Evolutionary conservation across 2,329 filamentous ascomycete species (phyloP).

Genomic region (Epichloe sp.): DNA sequence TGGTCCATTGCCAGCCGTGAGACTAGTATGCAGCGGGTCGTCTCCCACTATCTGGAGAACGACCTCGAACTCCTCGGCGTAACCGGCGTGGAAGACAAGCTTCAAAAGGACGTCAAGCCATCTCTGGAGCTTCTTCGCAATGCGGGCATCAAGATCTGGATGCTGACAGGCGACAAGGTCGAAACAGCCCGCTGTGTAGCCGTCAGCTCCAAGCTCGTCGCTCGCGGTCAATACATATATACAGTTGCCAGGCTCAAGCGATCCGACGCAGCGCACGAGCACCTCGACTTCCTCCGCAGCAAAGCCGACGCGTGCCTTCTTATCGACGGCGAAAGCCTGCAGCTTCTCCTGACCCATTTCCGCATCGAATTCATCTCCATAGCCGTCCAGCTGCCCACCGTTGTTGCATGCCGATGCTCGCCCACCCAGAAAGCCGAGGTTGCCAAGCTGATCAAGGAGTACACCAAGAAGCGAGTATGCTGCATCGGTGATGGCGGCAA

Average conservation of each 20-base stretch:
- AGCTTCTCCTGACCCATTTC: slow-evolving; percentile 72
- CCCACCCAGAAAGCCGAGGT: slow-evolving; percentile 95
- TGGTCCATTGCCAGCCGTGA: slow-evolving; percentile 72
- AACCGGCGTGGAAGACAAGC: slow-evolving; percentile 92
- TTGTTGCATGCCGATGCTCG: slow-evolving; percentile 92
- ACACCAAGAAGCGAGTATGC: slow-evolving; percentile 89
- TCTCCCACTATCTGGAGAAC: slow-evolving; percentile 70
- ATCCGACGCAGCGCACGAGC: slow-evolving; percentile 74
- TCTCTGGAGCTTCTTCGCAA: slow-evolving; percentile 91
- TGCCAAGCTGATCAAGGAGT: slow-evolving; percentile 75
- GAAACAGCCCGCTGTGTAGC: slow-evolving; percentile 95
- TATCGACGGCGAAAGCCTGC: slow-evolving; percentile 85
- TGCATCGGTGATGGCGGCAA: slow-evolving; percentile 98
- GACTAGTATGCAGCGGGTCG: slow-evolving; percentile 63
- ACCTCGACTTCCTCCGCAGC: slow-evolving; percentile 75
- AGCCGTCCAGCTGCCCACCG: slow-evolving; percentile 76
- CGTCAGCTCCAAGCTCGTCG: slow-evolving; percentile 85
- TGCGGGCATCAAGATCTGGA: slow-evolving; percentile 98
- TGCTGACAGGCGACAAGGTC: slow-evolving; percentile 97
- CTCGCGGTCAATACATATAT: slow-evolving; percentile 88
- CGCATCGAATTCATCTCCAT: slow-evolving; percentile 75
- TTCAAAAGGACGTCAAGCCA: slow-evolving; percentile 90
- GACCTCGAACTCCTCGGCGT: slow-evolving; percentile 92
- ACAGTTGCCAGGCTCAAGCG: slow-evolving; percentile 77
- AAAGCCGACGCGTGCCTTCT: slow-evolving; percentile 81